phyloP scores from a whole-genome alignment of 148 eudicot genomes.

The Arbutus unedo region DNA sequence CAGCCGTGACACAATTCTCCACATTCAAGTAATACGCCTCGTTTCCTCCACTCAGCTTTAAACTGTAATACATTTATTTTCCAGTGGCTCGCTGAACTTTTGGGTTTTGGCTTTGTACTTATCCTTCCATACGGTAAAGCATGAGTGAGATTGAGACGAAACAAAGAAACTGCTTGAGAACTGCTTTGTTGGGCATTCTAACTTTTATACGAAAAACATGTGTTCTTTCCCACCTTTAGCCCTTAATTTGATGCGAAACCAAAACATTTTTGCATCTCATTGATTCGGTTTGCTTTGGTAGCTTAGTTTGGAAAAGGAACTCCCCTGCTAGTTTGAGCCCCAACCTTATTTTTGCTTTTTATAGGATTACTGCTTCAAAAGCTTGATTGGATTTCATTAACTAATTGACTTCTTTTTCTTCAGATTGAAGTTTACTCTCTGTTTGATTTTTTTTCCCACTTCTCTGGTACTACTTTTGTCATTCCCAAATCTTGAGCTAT shows the following conservation, averaged over 20 bases:
- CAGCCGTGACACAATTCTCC: slow-evolving; percentile 98
- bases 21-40: slow-evolving; percentile 70
- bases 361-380: background rate
- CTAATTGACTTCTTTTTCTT: background rate
- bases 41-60: background rate
- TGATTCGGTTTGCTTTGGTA: background rate
- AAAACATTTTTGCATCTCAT: background rate
- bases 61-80: background rate
- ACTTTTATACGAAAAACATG: background rate
- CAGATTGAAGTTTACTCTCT: slow-evolving; percentile 6
- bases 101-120: background rate
- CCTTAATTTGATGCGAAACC: background rate
- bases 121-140: background rate
- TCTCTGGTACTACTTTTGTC: background rate
- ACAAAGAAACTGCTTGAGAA: background rate
- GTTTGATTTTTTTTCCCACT: background rate
- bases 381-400: background rate
- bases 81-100: background rate
- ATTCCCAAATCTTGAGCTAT: background rate
- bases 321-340: background rate
- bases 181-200: background rate
- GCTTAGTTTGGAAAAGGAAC: background rate
- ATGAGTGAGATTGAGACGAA: background rate
- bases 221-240: background rate
- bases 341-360: background rate